Evolutionary conservation across 2,329 filamentous ascomycete species (phyloP).

Genomic region (Xylaria sp.): DNA sequence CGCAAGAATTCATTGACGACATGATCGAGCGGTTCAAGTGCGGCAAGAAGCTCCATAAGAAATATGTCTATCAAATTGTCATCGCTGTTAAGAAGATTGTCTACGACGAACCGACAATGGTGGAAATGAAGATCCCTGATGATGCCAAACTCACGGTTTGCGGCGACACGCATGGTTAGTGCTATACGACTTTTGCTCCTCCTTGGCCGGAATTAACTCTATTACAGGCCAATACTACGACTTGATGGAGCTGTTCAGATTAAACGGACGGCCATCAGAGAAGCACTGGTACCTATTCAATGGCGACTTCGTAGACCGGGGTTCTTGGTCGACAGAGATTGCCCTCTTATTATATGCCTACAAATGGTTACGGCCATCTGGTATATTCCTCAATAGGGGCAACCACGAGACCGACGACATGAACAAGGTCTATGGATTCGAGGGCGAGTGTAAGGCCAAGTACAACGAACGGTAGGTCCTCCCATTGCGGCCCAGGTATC

Average conservation of each 20-base stretch:
- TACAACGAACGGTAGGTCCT: constrained; percentile 75
- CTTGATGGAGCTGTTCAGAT: constrained; percentile 90
- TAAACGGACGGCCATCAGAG: constrained; percentile 82
- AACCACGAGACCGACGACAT: constrained; percentile 99
- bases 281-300: constrained; percentile 97
- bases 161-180: constrained; percentile 89
- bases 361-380: constrained; percentile 88
- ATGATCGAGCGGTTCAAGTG: constrained; percentile 96
- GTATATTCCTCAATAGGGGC: constrained; percentile 94
- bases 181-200: neutral
- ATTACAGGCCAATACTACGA: constrained; percentile 91
- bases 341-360: constrained; percentile 91
- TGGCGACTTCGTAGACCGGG: constrained; percentile 96
- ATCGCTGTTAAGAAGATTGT: constrained; percentile 87
- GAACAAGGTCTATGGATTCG: constrained; percentile 98
- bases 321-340: constrained; percentile 98
- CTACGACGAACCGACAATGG: constrained; percentile 94
- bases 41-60: constrained; percentile 92
- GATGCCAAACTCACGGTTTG: constrained; percentile 88
- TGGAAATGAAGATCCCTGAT: constrained; percentile 81
- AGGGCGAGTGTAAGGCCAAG: constrained; percentile 97
- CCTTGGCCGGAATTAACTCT: constrained; percentile 21
- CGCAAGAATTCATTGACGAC: constrained; percentile 93
- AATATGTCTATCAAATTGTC: constrained; percentile 97
- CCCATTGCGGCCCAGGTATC: neutral